phyloP scores from a whole-genome alignment of 371 early-diverging fungal genomes.

The Mucor mucedo region DNA sequence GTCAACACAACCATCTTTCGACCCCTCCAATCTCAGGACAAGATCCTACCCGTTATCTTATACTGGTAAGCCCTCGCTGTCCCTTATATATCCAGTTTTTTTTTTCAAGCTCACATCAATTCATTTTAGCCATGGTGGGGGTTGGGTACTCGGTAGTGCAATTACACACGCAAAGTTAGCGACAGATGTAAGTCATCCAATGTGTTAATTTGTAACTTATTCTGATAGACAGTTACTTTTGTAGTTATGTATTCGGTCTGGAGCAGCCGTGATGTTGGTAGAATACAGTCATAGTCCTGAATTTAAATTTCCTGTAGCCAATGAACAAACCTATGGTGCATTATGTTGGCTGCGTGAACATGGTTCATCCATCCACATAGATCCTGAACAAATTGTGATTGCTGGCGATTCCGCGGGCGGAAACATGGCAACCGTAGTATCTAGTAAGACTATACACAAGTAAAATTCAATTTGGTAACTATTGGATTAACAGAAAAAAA shows the following conservation, averaged over 20 bases:
- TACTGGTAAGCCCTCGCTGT: constrained; percentile 7
- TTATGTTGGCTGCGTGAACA: constrained; percentile 20
- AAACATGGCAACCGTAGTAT: constrained; percentile 31
- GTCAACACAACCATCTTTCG: constrained; percentile 20
- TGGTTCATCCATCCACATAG: constrained; percentile 13
- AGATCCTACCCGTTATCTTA: constrained; percentile 18
- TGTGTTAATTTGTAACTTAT: background rate
- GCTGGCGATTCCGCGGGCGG: constrained; percentile 40
- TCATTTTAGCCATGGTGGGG: constrained; percentile 18
- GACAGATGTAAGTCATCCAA: constrained; percentile 15
- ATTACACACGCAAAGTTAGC: constrained; percentile 21
- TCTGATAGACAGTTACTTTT: background rate
- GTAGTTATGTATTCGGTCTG: constrained; percentile 16
- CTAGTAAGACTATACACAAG: constrained; percentile 12
- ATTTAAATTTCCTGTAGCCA: constrained; percentile 28
- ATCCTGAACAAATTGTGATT: constrained; percentile 17
- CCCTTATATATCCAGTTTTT: background rate
- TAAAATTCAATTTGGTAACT: background rate
- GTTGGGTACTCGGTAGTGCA: constrained; percentile 17
- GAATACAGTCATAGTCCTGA: constrained; percentile 30
- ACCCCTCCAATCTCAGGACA: constrained; percentile 19
- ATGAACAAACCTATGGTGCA: constrained; percentile 21
- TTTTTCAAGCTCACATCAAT: background rate
- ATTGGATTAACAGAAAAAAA: background rate
- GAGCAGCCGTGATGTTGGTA: constrained; percentile 23